phyloP scores from a whole-genome alignment of 169 alveolate species.

The Plasmodium vivax region DNA sequence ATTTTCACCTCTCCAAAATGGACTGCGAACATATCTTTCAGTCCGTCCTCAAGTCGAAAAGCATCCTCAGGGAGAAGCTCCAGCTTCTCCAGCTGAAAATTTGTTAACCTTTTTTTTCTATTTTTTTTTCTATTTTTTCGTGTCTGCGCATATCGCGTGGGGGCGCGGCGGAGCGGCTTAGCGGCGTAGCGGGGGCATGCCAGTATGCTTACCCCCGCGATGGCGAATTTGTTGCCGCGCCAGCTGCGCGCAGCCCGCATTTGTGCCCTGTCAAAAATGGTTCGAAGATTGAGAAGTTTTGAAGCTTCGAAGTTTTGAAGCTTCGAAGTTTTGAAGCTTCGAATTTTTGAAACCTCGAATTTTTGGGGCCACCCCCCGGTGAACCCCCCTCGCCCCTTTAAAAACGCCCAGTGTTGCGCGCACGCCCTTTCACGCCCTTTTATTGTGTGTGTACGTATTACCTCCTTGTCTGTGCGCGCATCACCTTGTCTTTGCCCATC shows the following conservation, averaged over 20 bases:
- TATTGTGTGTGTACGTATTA: background rate
- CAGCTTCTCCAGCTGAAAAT: constrained; percentile 68
- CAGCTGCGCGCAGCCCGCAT: background rate
- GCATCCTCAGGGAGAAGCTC: constrained; percentile 52
- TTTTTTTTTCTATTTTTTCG: background rate
- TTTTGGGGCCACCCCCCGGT: background rate
- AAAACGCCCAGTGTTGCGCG: background rate
- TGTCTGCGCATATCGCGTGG: background rate
- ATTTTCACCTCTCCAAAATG: constrained; percentile 23
- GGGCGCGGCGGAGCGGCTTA: too few relatives aligned
- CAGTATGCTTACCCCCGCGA: background rate
- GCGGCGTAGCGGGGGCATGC: too few relatives aligned
- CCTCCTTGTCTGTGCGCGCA: background rate
- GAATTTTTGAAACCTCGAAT: too few relatives aligned
- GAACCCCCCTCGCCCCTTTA: background rate
- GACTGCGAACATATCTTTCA: constrained; percentile 62
- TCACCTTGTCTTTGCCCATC: background rate
- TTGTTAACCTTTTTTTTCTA: background rate
- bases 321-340: background rate
- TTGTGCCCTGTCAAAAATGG: background rate
- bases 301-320: background rate
- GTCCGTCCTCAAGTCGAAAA: constrained; percentile 59
- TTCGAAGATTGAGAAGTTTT: background rate
- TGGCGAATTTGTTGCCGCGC: background rate
- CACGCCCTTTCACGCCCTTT: background rate